phyloP scores from a whole-genome alignment of 108 stramenopile species.

The Cyclostephanos invisitatus region DNA sequence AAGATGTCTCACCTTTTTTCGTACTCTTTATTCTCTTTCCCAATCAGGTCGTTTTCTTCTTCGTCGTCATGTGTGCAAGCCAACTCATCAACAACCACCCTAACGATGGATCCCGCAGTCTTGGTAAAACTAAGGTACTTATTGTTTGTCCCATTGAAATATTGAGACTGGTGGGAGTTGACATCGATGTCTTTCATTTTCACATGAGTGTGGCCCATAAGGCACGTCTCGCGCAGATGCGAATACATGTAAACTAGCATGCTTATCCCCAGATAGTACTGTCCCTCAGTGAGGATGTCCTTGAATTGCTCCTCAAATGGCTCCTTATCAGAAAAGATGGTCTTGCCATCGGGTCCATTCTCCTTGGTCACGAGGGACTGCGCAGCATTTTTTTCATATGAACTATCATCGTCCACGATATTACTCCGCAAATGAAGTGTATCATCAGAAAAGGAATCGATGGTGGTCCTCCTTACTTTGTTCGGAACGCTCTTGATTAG shows the following conservation, averaged over 20 bases:
- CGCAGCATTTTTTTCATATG: not conserved
- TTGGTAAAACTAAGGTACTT: constrained; percentile 14
- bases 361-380: no score
- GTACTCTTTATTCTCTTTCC: constrained; percentile 15
- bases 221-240: constrained; percentile 15
- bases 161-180: constrained; percentile 13
- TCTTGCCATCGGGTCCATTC: no score
- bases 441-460: not conserved
- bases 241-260: constrained; percentile 34
- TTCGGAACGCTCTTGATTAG: no score
- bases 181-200: constrained; percentile 19
- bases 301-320: not conserved
- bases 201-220: constrained; percentile 14
- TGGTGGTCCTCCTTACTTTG: no score
- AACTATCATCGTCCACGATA: constrained; percentile 1
- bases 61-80: constrained; percentile 8
- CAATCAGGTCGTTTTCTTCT: constrained; percentile 14
- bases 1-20: constrained; percentile 8
- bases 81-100: constrained; percentile 25
- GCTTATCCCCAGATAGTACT: constrained; percentile 24
- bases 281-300: constrained; percentile 28
- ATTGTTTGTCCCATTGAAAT: not conserved
- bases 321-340: not conserved
- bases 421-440: not conserved
- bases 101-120: constrained; percentile 25